Evolutionary conservation across 345 rosid species (phyloP), one percentile per base, ranked within the genome.

Genomic region (Barbarea vulgaris): DNA sequence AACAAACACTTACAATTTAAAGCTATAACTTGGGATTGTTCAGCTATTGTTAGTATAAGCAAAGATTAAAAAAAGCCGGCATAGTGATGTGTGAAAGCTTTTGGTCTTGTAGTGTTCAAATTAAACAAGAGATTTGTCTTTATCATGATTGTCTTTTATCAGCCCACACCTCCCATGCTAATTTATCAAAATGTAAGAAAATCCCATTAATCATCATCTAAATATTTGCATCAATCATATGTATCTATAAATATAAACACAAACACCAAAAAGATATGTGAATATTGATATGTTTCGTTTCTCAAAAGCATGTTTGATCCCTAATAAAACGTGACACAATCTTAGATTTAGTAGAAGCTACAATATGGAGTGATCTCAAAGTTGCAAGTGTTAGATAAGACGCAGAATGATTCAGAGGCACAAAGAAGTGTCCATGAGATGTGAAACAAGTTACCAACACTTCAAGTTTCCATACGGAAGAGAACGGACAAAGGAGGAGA

Each of bases 371-470:
- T 55, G 39, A 34, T 56, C 28, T 56, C 19, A 65, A 33, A 42
- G 55, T 64, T 54, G 65, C 48, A 21, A 54, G 31, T 34, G 41
- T 36, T 27, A n/a, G n/a, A n/a, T n/a, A 7, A 27, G 58, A 69
- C 51, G 77, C 72, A 65, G 46, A 66, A 77, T 77, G 81, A 71
- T 77, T 37, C 24, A 56, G 66, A 56, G 66, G 77, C 68, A 71
- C 37, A 27, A 36, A 71, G 56, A 28, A 57, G 47, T 77, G 77
- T 77, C 77, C 28, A 72, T 31, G 48, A 66, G 77, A 65, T 64
- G 64, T 36, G 81, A 72, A 71, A 77, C 80, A 77, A 70, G 17
- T 62, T 69, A 22, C 75, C 65, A 76, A 76, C 80, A 71, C 48
- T 77, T 37, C 72, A 71, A 64, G 81, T 71, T 77, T 28, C 81